phyloP scores from a whole-genome alignment of 306 rosid species.

The Ochetophila trinervis region DNA sequence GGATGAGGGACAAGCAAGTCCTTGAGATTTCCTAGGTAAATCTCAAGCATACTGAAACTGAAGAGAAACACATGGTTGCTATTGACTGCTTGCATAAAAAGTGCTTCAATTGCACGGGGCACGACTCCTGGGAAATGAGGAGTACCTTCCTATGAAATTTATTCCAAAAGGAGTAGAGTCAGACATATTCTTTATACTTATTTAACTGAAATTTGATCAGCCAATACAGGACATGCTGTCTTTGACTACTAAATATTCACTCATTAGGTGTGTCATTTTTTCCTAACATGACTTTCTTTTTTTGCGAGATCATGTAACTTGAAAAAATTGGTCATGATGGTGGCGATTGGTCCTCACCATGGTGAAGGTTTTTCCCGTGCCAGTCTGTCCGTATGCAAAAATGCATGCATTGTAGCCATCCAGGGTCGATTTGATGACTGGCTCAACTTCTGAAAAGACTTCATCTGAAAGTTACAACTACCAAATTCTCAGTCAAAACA shows the following conservation, averaged over 20 bases:
- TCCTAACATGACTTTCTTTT: background rate
- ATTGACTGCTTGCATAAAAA: constrained; percentile 34
- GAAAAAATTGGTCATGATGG: no score
- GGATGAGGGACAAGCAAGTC: constrained; percentile 40
- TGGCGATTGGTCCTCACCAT: constrained; percentile 28
- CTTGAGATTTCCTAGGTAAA: constrained; percentile 41
- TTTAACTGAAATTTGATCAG: background rate
- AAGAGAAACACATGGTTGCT: constrained; percentile 29
- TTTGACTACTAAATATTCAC: constrained; percentile 4
- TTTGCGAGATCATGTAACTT: background rate
- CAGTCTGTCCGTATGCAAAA: constrained; percentile 45
- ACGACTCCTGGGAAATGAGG: constrained; percentile 35
- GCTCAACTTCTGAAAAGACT: constrained; percentile 37
- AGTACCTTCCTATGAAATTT: constrained; percentile 32
- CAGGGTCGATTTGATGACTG: constrained; percentile 36
- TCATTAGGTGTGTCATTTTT: background rate
- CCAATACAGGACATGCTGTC: background rate
- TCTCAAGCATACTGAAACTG: constrained; percentile 48
- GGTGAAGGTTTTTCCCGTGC: constrained; percentile 43
- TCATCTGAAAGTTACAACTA: constrained; percentile 28
- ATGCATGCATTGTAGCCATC: constrained; percentile 44
- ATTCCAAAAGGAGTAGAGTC: constrained; percentile 9
- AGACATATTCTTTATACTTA: background rate
- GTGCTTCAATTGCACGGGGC: constrained; percentile 36
- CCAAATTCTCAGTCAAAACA: constrained; percentile 6